Evolutionary conservation across 257 asterid genomes (phyloP).

Genomic region (Plantago major): DNA sequence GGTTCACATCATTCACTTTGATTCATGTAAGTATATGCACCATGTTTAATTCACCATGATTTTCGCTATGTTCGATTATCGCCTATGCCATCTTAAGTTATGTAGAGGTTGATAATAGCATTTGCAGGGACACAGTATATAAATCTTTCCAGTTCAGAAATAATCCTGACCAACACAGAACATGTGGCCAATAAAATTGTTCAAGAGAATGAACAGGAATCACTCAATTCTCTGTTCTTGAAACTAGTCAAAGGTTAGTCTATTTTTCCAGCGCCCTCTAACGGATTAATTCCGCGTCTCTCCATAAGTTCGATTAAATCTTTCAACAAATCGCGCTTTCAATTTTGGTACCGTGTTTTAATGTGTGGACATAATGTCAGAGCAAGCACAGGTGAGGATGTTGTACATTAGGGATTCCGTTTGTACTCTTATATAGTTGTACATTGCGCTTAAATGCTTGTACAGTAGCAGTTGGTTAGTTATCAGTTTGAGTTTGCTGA

Average conservation of each 20-base stretch:
- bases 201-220: slow-evolving; percentile 8
- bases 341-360: too few relatives aligned
- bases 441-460: too few relatives aligned
- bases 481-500: too few relatives aligned
- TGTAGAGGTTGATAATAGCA: background rate
- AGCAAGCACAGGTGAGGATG: too few relatives aligned
- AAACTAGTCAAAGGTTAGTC: slow-evolving; percentile 31
- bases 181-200: background rate
- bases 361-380: too few relatives aligned
- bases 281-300: too few relatives aligned
- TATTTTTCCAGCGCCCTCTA: too few relatives aligned
- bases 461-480: too few relatives aligned
- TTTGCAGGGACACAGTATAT: slow-evolving; percentile 24
- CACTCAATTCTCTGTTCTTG: slow-evolving; percentile 25
- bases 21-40: slow-evolving; percentile 23
- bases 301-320: too few relatives aligned
- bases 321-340: too few relatives aligned
- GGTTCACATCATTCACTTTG: slow-evolving; percentile 19
- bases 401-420: too few relatives aligned
- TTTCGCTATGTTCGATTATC: background rate
- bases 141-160: slow-evolving; percentile 4
- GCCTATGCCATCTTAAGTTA: background rate
- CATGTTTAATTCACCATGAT: background rate
- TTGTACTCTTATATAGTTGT: too few relatives aligned
- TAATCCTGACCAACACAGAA: slow-evolving; percentile 5